Evolutionary conservation across 1,284 basidiomycete species (phyloP), one percentile per base, ranked within the genome.

Genomic region (Marasmius oreades): DNA sequence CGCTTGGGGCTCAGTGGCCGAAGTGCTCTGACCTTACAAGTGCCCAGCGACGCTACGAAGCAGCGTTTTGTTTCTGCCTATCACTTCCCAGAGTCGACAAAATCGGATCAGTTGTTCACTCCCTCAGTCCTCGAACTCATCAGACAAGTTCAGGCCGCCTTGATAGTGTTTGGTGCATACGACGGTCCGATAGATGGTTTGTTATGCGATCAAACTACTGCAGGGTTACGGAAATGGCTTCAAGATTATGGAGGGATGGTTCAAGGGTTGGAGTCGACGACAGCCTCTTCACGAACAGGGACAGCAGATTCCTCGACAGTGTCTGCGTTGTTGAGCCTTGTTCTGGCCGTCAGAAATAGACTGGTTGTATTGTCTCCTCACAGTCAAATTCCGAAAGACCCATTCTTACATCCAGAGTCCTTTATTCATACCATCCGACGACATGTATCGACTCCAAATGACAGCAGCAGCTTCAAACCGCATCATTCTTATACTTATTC

Each of bases 1-100:
- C 80, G 90, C 16, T 86, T 90, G 81, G 89, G 89, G 2, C 88
- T 86, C 65, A 84, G 83, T 55, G 88, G 88, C 16, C 78, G 90
- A 44, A 86, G 80, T 61, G 89, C 86, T 1, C 74, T 92, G 34
- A 88, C 87, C 12, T 79, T 92, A 14, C 83, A 90, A 63, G 84
- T 88, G 63, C 85, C 88, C 16, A 86, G 88, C 61, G 87, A 92
- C 61, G 76, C 86, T 0, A 90, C 88, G 1, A 88, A 89, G 63
- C 86, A 88, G 58, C 83, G 88, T 42, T 92, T 91, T 72, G 78
- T 83, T 45, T 79, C 81, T 23, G 80, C 81, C 48, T 92, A 89
- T 68, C 78, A 79, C 61, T 71, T 92, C 26, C 78, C 80, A 12
- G 63, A 61, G 16, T 60, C 42, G 23, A 66, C 67, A 2, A 71